phyloP scores from a whole-genome alignment of 306 rosid species.

The Quercus glauca region DNA sequence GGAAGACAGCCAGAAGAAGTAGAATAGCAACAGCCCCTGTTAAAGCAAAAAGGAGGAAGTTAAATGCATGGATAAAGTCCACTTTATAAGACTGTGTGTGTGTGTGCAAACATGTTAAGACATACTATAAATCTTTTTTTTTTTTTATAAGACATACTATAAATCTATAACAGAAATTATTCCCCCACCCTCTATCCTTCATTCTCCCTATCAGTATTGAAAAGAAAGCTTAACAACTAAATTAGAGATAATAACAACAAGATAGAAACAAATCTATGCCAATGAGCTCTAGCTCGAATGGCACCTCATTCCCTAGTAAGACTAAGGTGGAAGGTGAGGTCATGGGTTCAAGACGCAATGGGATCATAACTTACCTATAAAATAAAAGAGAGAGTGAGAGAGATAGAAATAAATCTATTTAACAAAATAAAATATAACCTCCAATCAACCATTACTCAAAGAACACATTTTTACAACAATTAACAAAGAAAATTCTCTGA shows the following conservation, averaged over 20 bases:
- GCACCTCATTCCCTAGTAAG: no score
- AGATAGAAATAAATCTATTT: not conserved
- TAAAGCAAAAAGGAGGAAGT: constrained; percentile 21
- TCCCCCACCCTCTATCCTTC: not conserved
- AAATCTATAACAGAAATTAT: not conserved
- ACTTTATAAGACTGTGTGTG: not conserved
- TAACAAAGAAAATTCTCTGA: not conserved
- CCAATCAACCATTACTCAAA: not conserved
- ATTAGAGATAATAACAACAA: not conserved
- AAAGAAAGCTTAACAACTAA: not conserved
- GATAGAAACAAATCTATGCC: not conserved
- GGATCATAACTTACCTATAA: no score
- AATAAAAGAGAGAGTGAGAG: not conserved
- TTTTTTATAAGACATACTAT: not conserved
- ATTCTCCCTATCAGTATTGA: not conserved
- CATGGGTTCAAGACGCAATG: no score
- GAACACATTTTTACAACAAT: not conserved
- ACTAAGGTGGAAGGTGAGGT: no score
- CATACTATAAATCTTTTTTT: not conserved
- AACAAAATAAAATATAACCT: not conserved
- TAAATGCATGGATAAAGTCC: not conserved
- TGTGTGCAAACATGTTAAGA: not conserved
- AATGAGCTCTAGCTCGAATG: not conserved
- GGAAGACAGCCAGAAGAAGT: constrained; percentile 95
- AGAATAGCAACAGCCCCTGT: constrained; percentile 96